A percentile compares a stretch with the other conserved stretches of the same genome.
Evolutionary conservation across 257 asterid genomes (phyloP).

Genomic region (Rhazya stricta): DNA sequence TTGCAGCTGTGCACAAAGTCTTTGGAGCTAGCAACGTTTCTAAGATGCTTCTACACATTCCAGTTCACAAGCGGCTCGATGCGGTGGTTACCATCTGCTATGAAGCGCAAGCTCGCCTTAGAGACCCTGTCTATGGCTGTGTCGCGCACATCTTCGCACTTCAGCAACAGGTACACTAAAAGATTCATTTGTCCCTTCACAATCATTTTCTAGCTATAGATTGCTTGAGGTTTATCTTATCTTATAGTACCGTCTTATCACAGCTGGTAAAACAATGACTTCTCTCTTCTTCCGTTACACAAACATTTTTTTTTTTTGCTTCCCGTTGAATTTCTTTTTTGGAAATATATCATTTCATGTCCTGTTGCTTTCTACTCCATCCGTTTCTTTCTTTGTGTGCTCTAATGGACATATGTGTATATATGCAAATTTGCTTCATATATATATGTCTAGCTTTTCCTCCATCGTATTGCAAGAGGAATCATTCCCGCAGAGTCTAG

Average conservation of each 20-base stretch:
- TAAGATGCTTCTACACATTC: slow-evolving; percentile 76
- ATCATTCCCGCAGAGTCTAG: too few relatives aligned
- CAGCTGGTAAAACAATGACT: slow-evolving; percentile 54
- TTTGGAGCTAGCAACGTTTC: slow-evolving; percentile 98
- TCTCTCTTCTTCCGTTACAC: slow-evolving; percentile 40
- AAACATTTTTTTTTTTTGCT: slow-evolving; percentile 33
- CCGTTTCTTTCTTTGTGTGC: not conserved
- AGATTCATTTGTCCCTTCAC: slow-evolving; percentile 17
- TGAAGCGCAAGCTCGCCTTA: slow-evolving; percentile 87
- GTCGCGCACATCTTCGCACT: slow-evolving; percentile 82
- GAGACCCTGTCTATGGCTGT: slow-evolving; percentile 90
- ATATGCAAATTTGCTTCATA: not conserved
- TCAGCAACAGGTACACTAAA: slow-evolving; percentile 76
- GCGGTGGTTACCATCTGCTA: slow-evolving; percentile 84
- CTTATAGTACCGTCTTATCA: slow-evolving; percentile 33
- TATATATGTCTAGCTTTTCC: not conserved
- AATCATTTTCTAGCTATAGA: not conserved
- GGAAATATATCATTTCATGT: slow-evolving; percentile 9
- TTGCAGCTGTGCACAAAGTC: slow-evolving; percentile 95
- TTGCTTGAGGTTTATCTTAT: slow-evolving; percentile 11
- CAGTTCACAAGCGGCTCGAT: slow-evolving; percentile 66
- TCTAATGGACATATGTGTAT: not conserved
- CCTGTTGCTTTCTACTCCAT: not conserved
- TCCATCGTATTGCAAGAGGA: too few relatives aligned
- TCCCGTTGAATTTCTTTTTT: slow-evolving; percentile 12